Evolutionary conservation across 169 alveolate genomes (phyloP), one percentile per base, ranked within the genome.

Genomic region (Miamiensis avidus): DNA sequence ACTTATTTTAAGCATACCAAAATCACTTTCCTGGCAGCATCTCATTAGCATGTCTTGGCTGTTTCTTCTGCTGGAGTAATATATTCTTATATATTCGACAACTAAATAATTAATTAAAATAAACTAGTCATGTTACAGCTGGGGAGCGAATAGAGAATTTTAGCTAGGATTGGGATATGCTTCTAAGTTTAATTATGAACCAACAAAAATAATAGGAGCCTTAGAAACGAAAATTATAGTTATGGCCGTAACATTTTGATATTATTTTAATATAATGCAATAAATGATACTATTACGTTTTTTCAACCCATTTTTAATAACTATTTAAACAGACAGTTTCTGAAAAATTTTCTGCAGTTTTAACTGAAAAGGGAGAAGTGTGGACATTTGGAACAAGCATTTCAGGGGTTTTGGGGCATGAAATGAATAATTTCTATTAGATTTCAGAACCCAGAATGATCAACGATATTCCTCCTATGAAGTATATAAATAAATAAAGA

Each of bases 301-400:
- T n/a, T n/a, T n/a, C n/a, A n/a, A n/a, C n/a, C n/a, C 4, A 49
- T 49, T 49, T 11, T 49, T 11, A 49, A 49, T 11, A 11, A 49
- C 4, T 11, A 49, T 11, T 49, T 11, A 49, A 11, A 11, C 20
- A 49, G 69, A 20, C 91, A 20, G 86, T 91, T 76, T 91, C 93
- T 31, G 91, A 91, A 76, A 91, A 87, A 34, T 91, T 89, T 76
- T 83, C 92, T 76, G 89, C 90, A 74, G 76, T 91, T 30, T 86
- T 91, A 31, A 89, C 95, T 11, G 85, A 81, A 29, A 85, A 91
- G n/a, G 92, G 91, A 34, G 91, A 82, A 65, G 87, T 91, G 29
- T 91, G 91, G 90, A 82, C 92, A n/a, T 91, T 91, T 82, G 95
- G 95, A 33, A 91, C 89, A 49, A 86, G 85, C 83, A 92, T 89